Base-by-base conservation (phyloP, 257 asterid genomes). In the Henckelia pumila region DNA sequence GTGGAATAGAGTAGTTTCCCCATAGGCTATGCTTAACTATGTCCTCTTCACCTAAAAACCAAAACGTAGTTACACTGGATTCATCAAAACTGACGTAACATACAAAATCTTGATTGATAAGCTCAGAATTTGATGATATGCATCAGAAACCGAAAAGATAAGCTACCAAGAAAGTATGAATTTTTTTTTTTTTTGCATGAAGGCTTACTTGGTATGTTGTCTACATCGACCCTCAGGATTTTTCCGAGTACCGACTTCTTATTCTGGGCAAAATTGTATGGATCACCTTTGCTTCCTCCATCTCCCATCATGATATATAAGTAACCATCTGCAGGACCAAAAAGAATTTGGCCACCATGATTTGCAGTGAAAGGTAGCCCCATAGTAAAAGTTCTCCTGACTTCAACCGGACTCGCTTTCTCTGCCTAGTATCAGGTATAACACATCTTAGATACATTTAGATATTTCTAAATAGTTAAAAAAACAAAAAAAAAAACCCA, bases 311-410 rank as follows among this genome's bases (percentile, higher is more conserved):
- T 92, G 52, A 83, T 59, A 68, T 92, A 92, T 40, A 92, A 52
- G 81, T 87, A 81, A 5, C 98, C 97, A 67, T 92, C 96, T 35
- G 76, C 87, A 1, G 96, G 96, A 5, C 96, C 90, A 33, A 92
- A 86, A 21, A 89, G 96, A 71, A 92, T 90, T 28, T 93, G 99
- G 55, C 99, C 99, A 11, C 97, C 97, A 20, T 89, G 95, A 69
- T 80, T 50, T 28, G 78, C 40, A 68, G 82, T 71, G 69, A 79
- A 86, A 20, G 97, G 99, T 24, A 93, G 83, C 44, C 96, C 99
- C 87, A 93, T 61, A 17, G 96, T 81, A 70, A 93, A 86, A 50
- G 84, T 90, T 73, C 97, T 85, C 61, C 94, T 79, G 30, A 88
- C 86, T 79, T 90, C 96, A 2, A 53, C 25, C 1, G 97, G 91